Conservation (phyloP, 495 filamentous ascomycete genomes). For the Geoglossum glabrum region DNA sequence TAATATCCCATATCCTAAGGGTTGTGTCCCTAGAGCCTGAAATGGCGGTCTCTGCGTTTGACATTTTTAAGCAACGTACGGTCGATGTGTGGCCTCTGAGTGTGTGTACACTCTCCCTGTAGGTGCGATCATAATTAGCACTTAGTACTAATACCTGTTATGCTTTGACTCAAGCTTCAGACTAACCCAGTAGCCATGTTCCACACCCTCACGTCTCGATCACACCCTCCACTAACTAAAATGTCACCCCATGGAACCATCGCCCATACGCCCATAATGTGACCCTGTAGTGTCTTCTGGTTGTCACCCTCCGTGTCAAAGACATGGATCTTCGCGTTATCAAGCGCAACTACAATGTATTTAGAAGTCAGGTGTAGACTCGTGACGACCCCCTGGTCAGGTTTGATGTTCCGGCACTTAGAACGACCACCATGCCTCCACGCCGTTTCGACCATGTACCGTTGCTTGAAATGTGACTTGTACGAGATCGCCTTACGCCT, state of each 20-base stretch:
- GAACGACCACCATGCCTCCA: constrained; percentile 78
- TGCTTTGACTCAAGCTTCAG: background rate
- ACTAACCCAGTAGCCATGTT: constrained; percentile 85
- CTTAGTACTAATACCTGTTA: background rate
- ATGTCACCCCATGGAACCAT: constrained; percentile 98
- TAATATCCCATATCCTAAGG: constrained; percentile 84
- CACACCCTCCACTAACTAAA: constrained; percentile 88
- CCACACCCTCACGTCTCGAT: constrained; percentile 93
- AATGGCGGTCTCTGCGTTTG: constrained; percentile 76
- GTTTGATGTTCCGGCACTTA: constrained; percentile 66
- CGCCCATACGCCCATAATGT: constrained; percentile 98
- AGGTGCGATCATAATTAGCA: constrained; percentile 1
- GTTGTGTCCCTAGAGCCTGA: constrained; percentile 93
- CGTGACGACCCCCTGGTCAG: constrained; percentile 91
- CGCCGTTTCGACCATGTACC: constrained; percentile 89
- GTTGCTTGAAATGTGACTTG: constrained; percentile 89
- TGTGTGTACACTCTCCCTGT: constrained; percentile 52
- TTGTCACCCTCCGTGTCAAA: constrained; percentile 81
- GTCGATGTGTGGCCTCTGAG: constrained; percentile 90
- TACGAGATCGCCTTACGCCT: constrained; percentile 35
- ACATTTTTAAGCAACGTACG: constrained; percentile 95
- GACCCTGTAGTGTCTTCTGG: constrained; percentile 75
- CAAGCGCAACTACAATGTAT: constrained; percentile 91
- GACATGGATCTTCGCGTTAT: constrained; percentile 96
- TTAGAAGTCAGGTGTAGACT: constrained; percentile 85